Evolutionary conservation across 306 rosid species (phyloP), one percentile per base, ranked within the genome.

Genomic region (Quercus engelmannii): DNA sequence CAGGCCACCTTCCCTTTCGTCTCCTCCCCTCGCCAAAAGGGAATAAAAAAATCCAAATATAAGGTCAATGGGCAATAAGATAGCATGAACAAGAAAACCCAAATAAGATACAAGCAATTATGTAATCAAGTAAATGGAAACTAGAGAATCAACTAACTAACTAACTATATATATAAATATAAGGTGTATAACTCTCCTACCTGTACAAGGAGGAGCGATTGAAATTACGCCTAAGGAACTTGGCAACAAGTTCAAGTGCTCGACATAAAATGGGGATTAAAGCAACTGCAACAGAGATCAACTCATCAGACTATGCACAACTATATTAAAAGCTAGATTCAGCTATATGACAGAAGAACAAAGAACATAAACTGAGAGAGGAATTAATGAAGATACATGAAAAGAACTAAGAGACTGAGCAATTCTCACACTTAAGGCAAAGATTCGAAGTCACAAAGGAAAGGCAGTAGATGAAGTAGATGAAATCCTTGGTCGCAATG

Each of bases 141-240:
- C 49, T 10, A 28, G 35, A 33, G 13, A 31, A 33, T 5, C 49
- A 19, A 33, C 49, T 25, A 65, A 67, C 31, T 30, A 30, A 3
- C 31, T 28, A 28, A 28, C 52, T 68, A 6, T 79, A 46, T 43
- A 56, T 46, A 11, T 46, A 46, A 2, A 8, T 46, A 61, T 0
- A 64, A 46, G 63, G 41, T 75, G 75, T 43, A 74, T 33, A 78
- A 78, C 51, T 58, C n/a, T 52, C 73, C 68, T 77, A 96, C 99
- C 98, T 91, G 96, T 96, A 96, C 86, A 93, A 73, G 79, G 88
- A 90, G 61, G 98, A 93, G 57, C 95, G 92, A 49, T 83, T 88
- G 88, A 96, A 96, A 86, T 96, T 96, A 77, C 81, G 89, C 83
- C 97, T 83, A 71, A 96, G 99, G 87, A 96, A 96, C 91, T 96